Conservation (phyloP, 805 yeast genomes). For the Yamadazyma sp. region DNA sequence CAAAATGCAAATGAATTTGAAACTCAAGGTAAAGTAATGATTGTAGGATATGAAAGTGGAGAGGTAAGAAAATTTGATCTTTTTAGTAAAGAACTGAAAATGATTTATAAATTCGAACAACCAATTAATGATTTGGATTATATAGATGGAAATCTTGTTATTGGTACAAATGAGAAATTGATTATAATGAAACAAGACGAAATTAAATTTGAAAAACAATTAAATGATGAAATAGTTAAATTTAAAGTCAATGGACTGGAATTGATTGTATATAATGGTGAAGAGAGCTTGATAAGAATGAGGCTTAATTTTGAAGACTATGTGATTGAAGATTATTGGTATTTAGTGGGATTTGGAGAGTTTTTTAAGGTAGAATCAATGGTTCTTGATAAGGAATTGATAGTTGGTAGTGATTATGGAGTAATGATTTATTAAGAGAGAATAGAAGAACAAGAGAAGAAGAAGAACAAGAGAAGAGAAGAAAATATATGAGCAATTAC, state of each 20-base stretch:
- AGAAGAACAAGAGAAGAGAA: too few species aligned
- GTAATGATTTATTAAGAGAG: conserved; percentile 1
- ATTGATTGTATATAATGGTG: conserved; percentile 22
- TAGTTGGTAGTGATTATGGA: conserved; percentile 13
- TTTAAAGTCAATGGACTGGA: conserved; percentile 2
- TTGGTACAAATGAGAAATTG: conserved; percentile 16
- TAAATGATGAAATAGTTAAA: conserved; percentile 8
- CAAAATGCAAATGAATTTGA: conserved; percentile 38
- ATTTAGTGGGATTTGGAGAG: conserved; percentile 25
- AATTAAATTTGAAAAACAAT: conserved; percentile 1
- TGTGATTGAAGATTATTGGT: conserved; percentile 6
- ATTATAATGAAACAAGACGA: neutral
- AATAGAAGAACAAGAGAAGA: too few species aligned
- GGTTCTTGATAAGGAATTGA: conserved; percentile 6
- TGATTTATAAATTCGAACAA: conserved; percentile 3
- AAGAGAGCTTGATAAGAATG: conserved; percentile 19
- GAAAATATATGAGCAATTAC: too few species aligned
- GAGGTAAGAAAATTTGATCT: conserved; percentile 21
- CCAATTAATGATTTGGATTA: conserved; percentile 15
- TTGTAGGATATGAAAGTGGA: conserved; percentile 44
- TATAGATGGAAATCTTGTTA: conserved; percentile 12
- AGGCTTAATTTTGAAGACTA: conserved; percentile 7
- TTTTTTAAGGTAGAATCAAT: conserved; percentile 17
- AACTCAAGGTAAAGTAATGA: conserved; percentile 40
- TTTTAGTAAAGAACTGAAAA: conserved; percentile 11